Percentiles rank a stretch among this genome's conserved stretches.
These are phyloP conservation scores for Lablab purpureus DNA, from an alignment of 306 rosid genomes.

Conservation along the genomic window DNA sequence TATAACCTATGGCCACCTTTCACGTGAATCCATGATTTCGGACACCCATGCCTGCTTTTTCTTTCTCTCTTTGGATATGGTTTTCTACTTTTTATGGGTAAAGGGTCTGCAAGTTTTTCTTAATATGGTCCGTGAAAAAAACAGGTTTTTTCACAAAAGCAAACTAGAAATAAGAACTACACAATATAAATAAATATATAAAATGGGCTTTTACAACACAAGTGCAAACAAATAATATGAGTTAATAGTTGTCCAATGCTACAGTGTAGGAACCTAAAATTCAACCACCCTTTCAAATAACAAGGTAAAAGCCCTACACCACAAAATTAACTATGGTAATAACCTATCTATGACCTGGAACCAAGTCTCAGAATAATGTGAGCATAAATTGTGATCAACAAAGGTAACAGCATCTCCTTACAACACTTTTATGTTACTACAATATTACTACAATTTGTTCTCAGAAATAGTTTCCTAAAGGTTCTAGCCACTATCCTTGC, in stretches of 20 bases:
- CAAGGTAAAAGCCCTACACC: slow-evolving; percentile 42
- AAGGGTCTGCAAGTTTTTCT: too few relatives aligned
- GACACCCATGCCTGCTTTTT: not conserved
- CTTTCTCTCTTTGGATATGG: too few relatives aligned
- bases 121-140: not conserved
- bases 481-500: slow-evolving; percentile 46
- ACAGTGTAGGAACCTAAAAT: slow-evolving; percentile 25
- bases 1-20: not conserved
- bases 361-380: slow-evolving; percentile 41
- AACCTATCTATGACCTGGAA: slow-evolving; percentile 41
- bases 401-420: slow-evolving; percentile 43
- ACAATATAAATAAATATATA: not conserved
- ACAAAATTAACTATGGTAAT: slow-evolving; percentile 26
- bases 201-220: slow-evolving; percentile 42
- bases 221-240: slow-evolving; percentile 10
- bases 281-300: slow-evolving; percentile 41
- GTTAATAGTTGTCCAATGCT: slow-evolving; percentile 35
- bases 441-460: slow-evolving; percentile 42
- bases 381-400: slow-evolving; percentile 29
- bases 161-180: not conserved
- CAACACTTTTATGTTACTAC: slow-evolving; percentile 51
- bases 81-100: too few relatives aligned
- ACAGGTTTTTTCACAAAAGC: not conserved
- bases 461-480: slow-evolving; percentile 41
- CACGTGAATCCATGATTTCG: not conserved